A percentile compares a stretch with the other conserved stretches of the same genome.
These are phyloP conservation scores for Cenchrus americanus DNA, from an alignment of 176 grass and related monocot species.

Conservation along the genomic window DNA sequence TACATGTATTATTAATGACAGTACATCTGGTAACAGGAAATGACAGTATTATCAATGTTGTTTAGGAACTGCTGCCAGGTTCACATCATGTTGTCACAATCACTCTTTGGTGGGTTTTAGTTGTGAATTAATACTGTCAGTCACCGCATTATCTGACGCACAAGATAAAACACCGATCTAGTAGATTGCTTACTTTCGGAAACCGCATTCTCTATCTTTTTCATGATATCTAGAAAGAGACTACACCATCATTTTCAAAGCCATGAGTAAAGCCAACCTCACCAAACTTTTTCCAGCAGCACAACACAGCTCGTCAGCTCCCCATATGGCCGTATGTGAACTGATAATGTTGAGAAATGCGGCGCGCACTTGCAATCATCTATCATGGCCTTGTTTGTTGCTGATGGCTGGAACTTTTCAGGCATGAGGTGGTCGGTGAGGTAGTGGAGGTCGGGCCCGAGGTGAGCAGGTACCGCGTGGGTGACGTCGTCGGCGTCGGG, in stretches of 20 bases:
- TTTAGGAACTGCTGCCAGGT: background rate
- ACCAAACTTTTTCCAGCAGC: background rate
- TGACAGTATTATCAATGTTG: background rate
- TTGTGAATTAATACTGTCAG: background rate
- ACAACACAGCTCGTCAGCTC: background rate
- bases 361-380: background rate
- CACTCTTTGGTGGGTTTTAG: background rate
- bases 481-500: slow-evolving; percentile 76
- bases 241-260: background rate
- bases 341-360: background rate
- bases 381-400: background rate
- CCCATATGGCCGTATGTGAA: background rate
- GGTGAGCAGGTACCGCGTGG: slow-evolving; percentile 54
- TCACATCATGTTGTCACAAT: background rate
- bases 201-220: background rate
- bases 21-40: background rate
- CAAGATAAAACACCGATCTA: background rate
- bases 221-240: slow-evolving; percentile 14
- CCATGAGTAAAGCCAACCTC: slow-evolving; percentile 20
- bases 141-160: background rate
- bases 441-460: slow-evolving; percentile 75
- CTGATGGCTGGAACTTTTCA: slow-evolving; percentile 29
- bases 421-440: slow-evolving; percentile 95
- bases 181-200: background rate
- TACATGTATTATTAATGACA: background rate